These are phyloP conservation scores for Phytophthora brassicae DNA, from an alignment of 352 stramenopile genomes.

Conservation along the genomic window DNA sequence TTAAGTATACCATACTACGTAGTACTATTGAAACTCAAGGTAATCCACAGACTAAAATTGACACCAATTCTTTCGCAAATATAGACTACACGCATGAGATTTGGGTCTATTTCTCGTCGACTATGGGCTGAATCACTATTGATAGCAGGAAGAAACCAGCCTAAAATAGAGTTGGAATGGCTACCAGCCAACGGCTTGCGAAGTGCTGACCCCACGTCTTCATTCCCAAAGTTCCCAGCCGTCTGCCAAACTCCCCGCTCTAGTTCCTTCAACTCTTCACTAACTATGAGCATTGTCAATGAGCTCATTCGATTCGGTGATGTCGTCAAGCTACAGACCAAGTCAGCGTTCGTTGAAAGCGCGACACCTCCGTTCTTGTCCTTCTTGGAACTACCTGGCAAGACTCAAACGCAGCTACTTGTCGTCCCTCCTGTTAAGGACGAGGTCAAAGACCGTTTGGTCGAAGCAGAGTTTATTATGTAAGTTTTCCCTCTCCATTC, in stretches of 20 bases:
- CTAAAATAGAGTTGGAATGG: slow-evolving; percentile 22
- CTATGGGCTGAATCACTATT: slow-evolving; percentile 20
- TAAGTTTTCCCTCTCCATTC: too few relatives aligned
- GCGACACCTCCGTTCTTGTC: slow-evolving; percentile 26
- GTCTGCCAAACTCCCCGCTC: slow-evolving; percentile 13
- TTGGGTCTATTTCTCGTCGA: too few relatives aligned
- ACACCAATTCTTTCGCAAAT: too few relatives aligned
- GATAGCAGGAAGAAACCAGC: slow-evolving; percentile 12
- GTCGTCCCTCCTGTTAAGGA: slow-evolving; percentile 57
- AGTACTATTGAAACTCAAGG: too few relatives aligned
- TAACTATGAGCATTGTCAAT: slow-evolving; percentile 28
- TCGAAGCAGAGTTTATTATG: slow-evolving; percentile 72
- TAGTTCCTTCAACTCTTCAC: slow-evolving; percentile 5
- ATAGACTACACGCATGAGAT: too few relatives aligned
- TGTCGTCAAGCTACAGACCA: slow-evolving; percentile 49
- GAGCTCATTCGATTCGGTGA: slow-evolving; percentile 54
- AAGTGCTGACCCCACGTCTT: slow-evolving; percentile 7
- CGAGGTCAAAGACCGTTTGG: slow-evolving; percentile 38
- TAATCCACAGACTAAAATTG: too few relatives aligned
- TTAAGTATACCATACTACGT: too few relatives aligned
- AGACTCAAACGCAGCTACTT: slow-evolving; percentile 43
- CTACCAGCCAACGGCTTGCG: slow-evolving; percentile 9
- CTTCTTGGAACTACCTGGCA: slow-evolving; percentile 55
- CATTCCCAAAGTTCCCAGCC: slow-evolving; percentile 37
- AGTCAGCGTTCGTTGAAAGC: slow-evolving; percentile 36